phyloP scores from a whole-genome alignment of 1,139 yeast genomes.

The Magnusiomyces suaveolens region DNA sequence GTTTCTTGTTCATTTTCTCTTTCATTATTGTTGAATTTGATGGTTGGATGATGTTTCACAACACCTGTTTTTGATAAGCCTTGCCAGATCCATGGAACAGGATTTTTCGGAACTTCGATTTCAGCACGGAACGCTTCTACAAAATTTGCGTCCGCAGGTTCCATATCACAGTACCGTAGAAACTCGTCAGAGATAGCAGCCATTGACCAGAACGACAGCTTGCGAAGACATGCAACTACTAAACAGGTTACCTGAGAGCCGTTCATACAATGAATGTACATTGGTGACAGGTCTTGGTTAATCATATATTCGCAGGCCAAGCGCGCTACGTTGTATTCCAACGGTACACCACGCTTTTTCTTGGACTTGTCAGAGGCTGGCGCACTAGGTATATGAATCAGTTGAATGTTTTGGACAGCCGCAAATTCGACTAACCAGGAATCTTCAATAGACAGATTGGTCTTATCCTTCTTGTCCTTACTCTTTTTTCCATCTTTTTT shows the following conservation, averaged over 20 bases:
- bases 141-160: constrained; percentile 71
- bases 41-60: constrained; percentile 6
- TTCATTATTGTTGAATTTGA: constrained; percentile 1
- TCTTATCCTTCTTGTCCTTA: background rate
- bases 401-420: constrained; percentile 36
- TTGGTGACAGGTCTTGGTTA: constrained; percentile 53
- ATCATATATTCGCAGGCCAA: constrained; percentile 52
- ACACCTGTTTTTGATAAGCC: constrained; percentile 2
- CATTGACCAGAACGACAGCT: constrained; percentile 79
- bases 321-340: constrained; percentile 53
- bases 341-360: constrained; percentile 50
- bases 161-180: constrained; percentile 66
- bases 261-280: constrained; percentile 76
- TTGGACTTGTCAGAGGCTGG: constrained; percentile 28
- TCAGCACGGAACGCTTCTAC: constrained; percentile 72
- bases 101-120: constrained; percentile 42
- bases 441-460: constrained; percentile 25
- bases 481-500: background rate
- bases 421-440: constrained; percentile 46
- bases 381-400: constrained; percentile 60
- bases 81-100: constrained; percentile 46
- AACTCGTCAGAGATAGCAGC: constrained; percentile 84
- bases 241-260: constrained; percentile 85
- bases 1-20: too few relatives aligned
- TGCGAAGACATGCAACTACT: constrained; percentile 75